A percentile compares a stretch with the other conserved stretches of the same genome.
Conservation (phyloP, 805 yeast genomes). For the Schizosaccharomyces cryophilus region DNA sequence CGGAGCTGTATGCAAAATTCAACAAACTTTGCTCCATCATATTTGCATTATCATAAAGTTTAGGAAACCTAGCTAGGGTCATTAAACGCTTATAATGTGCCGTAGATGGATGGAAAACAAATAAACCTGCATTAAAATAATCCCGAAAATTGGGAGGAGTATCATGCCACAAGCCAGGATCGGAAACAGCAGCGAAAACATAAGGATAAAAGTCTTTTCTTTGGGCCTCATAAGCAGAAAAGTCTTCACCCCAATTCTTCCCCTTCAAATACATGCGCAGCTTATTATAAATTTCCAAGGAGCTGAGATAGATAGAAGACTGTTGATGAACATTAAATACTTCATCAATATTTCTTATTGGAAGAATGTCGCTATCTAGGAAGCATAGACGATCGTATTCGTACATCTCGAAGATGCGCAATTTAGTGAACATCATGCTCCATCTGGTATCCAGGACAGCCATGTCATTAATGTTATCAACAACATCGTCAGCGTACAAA, state of each 20-base stretch:
- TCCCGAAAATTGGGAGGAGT: slow-evolving; percentile 1
- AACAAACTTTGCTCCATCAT: slow-evolving; percentile 3
- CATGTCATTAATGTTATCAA: slow-evolving; percentile 17
- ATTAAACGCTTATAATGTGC: background rate
- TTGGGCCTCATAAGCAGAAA: background rate
- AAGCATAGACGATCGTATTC: slow-evolving; percentile 31
- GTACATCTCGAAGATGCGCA: slow-evolving; percentile 27
- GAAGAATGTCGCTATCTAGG: slow-evolving; percentile 37
- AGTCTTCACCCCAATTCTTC: background rate
- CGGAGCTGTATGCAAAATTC: background rate
- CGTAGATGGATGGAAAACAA: background rate
- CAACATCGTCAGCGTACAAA: background rate
- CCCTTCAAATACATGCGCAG: background rate
- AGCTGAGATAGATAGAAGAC: no score
- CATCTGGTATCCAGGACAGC: slow-evolving; percentile 26
- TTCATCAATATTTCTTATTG: slow-evolving; percentile 33
- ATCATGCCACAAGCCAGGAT: background rate
- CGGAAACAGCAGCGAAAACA: slow-evolving; percentile 2
- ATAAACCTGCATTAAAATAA: background rate
- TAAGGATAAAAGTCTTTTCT: background rate
- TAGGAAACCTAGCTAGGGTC: background rate
- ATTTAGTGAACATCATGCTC: slow-evolving; percentile 37
- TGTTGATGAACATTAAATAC: slow-evolving; percentile 18
- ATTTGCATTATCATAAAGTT: background rate
- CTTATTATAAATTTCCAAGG: no score